phyloP scores from a whole-genome alignment of 495 filamentous ascomycete species.

The Polyplosphaeria fusca region DNA sequence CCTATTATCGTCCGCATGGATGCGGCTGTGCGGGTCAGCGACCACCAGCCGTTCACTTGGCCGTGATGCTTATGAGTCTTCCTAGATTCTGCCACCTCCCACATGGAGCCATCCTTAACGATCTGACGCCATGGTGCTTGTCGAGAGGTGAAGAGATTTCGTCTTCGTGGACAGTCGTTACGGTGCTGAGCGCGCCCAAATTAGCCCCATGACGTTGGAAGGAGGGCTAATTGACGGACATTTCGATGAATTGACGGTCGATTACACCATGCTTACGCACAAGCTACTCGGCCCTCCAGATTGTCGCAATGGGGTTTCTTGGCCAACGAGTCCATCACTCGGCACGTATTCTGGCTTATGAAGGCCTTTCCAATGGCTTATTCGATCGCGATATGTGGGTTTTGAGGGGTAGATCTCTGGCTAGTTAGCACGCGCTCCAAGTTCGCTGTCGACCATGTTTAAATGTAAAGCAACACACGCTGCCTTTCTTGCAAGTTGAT shows the following conservation, averaged over 20 bases:
- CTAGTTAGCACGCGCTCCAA: slow-evolving; percentile 9
- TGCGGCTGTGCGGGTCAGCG: slow-evolving; percentile 23
- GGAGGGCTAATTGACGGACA: slow-evolving; percentile 18
- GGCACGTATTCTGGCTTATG: slow-evolving; percentile 11
- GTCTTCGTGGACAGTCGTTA: no score
- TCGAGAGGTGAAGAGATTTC: no score
- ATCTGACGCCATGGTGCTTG: no score
- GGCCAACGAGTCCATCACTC: not conserved
- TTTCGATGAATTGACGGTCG: slow-evolving; percentile 3
- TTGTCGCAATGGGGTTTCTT: slow-evolving; percentile 6
- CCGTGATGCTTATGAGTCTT: no score
- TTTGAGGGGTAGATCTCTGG: not conserved
- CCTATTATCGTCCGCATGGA: slow-evolving; percentile 17
- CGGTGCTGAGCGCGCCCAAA: not conserved
- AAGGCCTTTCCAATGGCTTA: slow-evolving; percentile 13
- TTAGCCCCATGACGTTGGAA: not conserved
- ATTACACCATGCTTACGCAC: slow-evolving; percentile 32
- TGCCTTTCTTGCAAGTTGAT: no score
- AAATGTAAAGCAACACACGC: no score
- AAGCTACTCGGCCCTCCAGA: not conserved
- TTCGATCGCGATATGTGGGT: slow-evolving; percentile 2
- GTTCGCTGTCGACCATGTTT: not conserved
- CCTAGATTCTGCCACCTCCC: no score
- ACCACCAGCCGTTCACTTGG: slow-evolving; percentile 1
- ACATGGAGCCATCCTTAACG: no score